Evolutionary conservation across 2,329 filamentous ascomycete species (phyloP).

Genomic region (Sporothrix phasma): DNA sequence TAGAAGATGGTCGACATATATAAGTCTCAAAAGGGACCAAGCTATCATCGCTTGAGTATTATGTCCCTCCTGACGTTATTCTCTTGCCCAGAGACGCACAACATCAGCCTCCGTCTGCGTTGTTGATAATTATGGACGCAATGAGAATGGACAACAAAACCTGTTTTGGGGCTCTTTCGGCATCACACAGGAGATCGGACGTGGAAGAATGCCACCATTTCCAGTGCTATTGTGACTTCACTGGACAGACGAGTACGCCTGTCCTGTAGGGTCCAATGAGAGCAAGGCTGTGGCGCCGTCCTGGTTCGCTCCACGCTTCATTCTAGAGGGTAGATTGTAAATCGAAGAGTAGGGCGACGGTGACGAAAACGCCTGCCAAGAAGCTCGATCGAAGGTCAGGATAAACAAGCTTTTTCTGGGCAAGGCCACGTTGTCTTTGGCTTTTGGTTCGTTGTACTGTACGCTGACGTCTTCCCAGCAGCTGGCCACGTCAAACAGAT

Average conservation of each 20-base stretch:
- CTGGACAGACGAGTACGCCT: not conserved
- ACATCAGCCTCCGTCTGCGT: not conserved
- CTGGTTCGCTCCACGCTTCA: not conserved
- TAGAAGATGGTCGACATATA: no score
- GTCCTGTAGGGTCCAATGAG: not conserved
- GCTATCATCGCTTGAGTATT: no score
- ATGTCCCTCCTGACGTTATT: not conserved
- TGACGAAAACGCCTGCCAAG: no score
- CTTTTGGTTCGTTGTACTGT: not conserved
- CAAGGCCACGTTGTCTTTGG: not conserved
- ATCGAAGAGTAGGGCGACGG: not conserved
- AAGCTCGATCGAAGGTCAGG: not conserved
- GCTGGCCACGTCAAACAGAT: no score
- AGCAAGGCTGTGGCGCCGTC: not conserved
- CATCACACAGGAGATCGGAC: not conserved
- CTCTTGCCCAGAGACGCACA: not conserved
- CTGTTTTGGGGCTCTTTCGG: not conserved
- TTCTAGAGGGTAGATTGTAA: not conserved
- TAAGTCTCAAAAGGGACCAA: no score
- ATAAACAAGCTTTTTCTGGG: not conserved
- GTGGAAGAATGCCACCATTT: not conserved
- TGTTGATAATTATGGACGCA: not conserved
- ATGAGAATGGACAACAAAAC: not conserved
- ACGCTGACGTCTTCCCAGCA: no score
- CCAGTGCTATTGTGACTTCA: not conserved